Base-by-base conservation (phyloP, 2,329 filamentous ascomycete genomes). In the Ceratocystis smalleyi region DNA sequence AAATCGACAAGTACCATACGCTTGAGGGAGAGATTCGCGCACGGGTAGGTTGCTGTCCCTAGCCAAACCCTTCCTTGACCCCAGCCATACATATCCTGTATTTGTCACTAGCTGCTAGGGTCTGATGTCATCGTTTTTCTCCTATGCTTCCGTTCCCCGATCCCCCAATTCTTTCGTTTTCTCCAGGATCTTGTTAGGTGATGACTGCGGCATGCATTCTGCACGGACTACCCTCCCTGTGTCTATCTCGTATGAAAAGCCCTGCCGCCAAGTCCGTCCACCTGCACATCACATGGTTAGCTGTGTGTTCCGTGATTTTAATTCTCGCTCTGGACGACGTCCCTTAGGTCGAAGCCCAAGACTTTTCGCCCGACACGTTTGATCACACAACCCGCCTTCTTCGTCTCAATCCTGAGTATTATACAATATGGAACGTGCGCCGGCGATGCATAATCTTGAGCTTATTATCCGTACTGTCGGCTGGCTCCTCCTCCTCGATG, bases 351-450 rank as follows among this genome's bases (percentile, higher is more conserved):
- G 69, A 73, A 1, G 72, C 77, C 61, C 72, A 71, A 67, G 75
- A 80, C 69, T 80, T 78, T 72, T 79, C 78, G 51, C 69, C 76
- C 64, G 78, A 83, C 64, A 81, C 84, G 49, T 82, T 91, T 70
- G 76, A 81, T 68, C 80, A 88, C 64, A 88, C 86, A 43, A 85
- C 86, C n/a, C 84, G 83, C 69, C 81, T 94, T 55, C 79, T 92
- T 63, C 81, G 80, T 59, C 81, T 86, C 70, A 95, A 95, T 73
- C 89, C 89, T 30, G 89, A 95, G 74, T 91, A 91, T 78, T 94
- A 94, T 76, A 92, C 89, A 65, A 81, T 90, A 80, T 95, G 89
- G 89, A 95, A 95, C 79, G 82, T 86, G 76, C 86, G 94, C 72
- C 86, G 94, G 70, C 81, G 82, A 71, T 85, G 82, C 75, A 78